Evolutionary conservation across 495 filamentous ascomycete species (phyloP), one percentile per base, ranked within the genome.

Genomic region (Tricharina praecox): DNA sequence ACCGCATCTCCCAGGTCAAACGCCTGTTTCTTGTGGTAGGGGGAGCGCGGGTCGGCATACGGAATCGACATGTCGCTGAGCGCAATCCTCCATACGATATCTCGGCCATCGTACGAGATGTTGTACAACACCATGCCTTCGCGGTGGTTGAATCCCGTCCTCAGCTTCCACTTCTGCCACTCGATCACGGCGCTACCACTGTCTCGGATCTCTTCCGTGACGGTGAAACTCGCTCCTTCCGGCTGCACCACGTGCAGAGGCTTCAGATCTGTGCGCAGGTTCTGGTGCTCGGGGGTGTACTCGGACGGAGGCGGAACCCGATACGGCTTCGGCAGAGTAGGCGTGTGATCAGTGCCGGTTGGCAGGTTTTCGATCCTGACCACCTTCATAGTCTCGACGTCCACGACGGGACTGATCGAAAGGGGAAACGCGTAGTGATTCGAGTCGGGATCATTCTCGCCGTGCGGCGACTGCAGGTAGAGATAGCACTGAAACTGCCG

Each of bases 341-440:
- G 64, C 1, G 68, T 77, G 43, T 70, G 69, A 55, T 82, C 76
- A 1, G 65, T 68, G 9, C 81, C 79, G 3, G 71, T 78, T 3
- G 77, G 74, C 2, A 79, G 56, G 37, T 68, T 59, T 67, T 78
- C 62, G 58, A 76, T 66, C 53, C 81, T 56, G 55, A 76, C 73
- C 3, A 93, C 71, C 44, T 78, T 69, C 58, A 70, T 70, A 1
- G 72, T 75, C 21, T 71, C 67, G 0, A 72, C 73, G 54, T 77
- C 75, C 33, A 93, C 68, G 16, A 90, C 81, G 0, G 85, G 83
- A 3, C 79, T 85, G 53, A 90, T 80, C 26, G 77, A 70, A 41
- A 85, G 70, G 0, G 85, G 85, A 26, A 82, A 70, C 0, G 82
- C 75, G 61, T 93, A 93, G 53, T 88, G 79, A 57, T 86, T 87